Conservation (phyloP, 495 filamentous ascomycete genomes). For the Tuber magnatum region DNA sequence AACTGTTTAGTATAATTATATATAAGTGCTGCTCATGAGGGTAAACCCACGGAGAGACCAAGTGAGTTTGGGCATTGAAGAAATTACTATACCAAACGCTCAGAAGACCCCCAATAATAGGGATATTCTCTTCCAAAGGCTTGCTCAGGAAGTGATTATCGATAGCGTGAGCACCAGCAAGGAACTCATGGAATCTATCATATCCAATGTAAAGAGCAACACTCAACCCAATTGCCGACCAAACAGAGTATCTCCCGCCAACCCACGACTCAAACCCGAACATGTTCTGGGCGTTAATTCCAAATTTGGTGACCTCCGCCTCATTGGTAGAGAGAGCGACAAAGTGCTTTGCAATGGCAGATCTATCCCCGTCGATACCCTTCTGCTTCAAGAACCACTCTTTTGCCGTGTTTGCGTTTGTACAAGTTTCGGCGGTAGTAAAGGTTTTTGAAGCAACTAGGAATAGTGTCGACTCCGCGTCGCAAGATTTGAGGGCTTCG, state of each 20-base stretch:
- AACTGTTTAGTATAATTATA: slow-evolving; percentile 4
- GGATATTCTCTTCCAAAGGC: slow-evolving; percentile 90
- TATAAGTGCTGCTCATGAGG: slow-evolving; percentile 7
- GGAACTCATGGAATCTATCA: slow-evolving; percentile 96
- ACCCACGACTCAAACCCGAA: slow-evolving; percentile 98
- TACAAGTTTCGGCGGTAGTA: slow-evolving; percentile 93
- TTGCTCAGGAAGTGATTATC: slow-evolving; percentile 93
- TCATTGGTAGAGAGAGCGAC: slow-evolving; percentile 97
- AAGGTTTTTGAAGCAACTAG: slow-evolving; percentile 98
- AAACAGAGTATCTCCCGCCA: slow-evolving; percentile 94
- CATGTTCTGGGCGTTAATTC: slow-evolving; percentile 97
- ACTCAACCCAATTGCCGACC: slow-evolving; percentile 95
- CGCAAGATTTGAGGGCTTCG: slow-evolving; percentile 77
- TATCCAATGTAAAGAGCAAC: slow-evolving; percentile 90
- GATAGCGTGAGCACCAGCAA: slow-evolving; percentile 92
- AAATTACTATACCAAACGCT: slow-evolving; percentile 99
- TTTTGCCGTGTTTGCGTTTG: slow-evolving; percentile 96
- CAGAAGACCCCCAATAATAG: slow-evolving; percentile 80
- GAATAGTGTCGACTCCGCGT: slow-evolving; percentile 97
- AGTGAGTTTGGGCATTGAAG: slow-evolving; percentile 93
- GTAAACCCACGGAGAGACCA: slow-evolving; percentile 70
- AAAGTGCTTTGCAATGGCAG: slow-evolving; percentile 91
- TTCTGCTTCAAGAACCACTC: slow-evolving; percentile 83
- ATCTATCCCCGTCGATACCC: slow-evolving; percentile 60
- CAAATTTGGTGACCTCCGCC: slow-evolving; percentile 90